Evolutionary conservation across 768 basidiomycete species (phyloP), one percentile per base, ranked within the genome.

Genomic region (Auriculariales sp.): DNA sequence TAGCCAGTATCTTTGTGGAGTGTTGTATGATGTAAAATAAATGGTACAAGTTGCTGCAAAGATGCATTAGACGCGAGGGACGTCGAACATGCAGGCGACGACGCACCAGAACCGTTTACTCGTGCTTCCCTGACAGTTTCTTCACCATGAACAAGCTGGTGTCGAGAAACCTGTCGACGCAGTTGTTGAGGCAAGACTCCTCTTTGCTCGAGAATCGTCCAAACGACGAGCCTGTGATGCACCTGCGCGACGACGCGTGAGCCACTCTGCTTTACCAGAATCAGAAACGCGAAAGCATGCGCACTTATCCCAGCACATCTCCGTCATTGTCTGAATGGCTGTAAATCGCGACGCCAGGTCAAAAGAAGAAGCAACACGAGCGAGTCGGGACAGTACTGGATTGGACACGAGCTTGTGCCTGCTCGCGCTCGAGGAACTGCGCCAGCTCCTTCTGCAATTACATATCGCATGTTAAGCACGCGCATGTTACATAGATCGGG

Each of bases 281-380:
- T 17, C 28, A 14, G 12, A 34, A 42, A 50, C 46, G 46, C 28
- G 47, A 52, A 42, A 39, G 29, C 14, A 17, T 49, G n/a, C 77
- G 62, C 59, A 92, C 89, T 93, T 90, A 70, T 91, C 85, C 88
- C 90, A 93, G 63, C 90, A 92, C 67, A 80, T 79, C 58, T 75
- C 74, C 15, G 91, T 92, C 55, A 92, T 73, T 46, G 70, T 75
- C 54, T 90, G 89, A 35, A 92, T 79, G 27, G 75, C 69, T 24
- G 5, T 9, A 6, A 5, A 25, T 22, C 6, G 22, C 19, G 39
- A 10, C 22, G 15, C 11, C 22, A 14, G 19, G 10, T 49, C 11
- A 25, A 27, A n/a, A 5, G n/a, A 4, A 9, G n/a, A n/a, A n/a
- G 19, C 27, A 44, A 7, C 19, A 6, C 10, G 39, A 19, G 39